Conservation (phyloP, 2,329 filamentous ascomycete species). For the Simplicillium sp. region DNA sequence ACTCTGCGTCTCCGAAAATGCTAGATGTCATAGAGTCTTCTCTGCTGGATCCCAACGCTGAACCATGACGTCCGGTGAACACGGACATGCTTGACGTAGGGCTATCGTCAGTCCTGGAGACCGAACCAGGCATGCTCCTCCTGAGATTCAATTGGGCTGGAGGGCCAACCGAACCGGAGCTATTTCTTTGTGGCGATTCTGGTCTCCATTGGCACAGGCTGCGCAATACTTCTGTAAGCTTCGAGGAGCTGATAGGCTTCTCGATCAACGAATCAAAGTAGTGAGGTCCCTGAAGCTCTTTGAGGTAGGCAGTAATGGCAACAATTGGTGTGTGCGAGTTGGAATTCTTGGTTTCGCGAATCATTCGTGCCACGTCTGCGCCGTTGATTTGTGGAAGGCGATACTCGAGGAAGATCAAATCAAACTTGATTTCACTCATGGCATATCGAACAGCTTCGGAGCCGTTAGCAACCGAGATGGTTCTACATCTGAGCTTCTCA, state of each 20-base stretch:
- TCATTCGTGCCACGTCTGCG: slow-evolving; percentile 93
- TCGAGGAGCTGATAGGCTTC: slow-evolving; percentile 89
- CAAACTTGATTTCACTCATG: slow-evolving; percentile 95
- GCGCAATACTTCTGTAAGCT: slow-evolving; percentile 79
- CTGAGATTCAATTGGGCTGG: slow-evolving; percentile 56
- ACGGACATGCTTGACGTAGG: slow-evolving; percentile 70
- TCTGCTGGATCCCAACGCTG: slow-evolving; percentile 72
- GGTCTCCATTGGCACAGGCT: slow-evolving; percentile 91
- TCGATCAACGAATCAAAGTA: slow-evolving; percentile 94
- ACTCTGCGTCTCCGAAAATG: slow-evolving; percentile 79
- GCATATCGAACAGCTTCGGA: slow-evolving; percentile 89
- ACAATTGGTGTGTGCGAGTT: slow-evolving; percentile 94
- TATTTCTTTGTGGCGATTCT: slow-evolving; percentile 40
- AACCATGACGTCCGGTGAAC: slow-evolving; percentile 60
- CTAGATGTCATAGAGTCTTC: slow-evolving; percentile 86
- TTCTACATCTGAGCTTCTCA: slow-evolving; percentile 90
- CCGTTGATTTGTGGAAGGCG: slow-evolving; percentile 92
- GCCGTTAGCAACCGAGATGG: slow-evolving; percentile 83
- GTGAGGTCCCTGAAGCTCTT: slow-evolving; percentile 88
- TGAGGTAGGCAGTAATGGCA: slow-evolving; percentile 94
- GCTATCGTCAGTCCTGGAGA: slow-evolving; percentile 62
- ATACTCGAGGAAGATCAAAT: slow-evolving; percentile 97
- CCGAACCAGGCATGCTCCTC: slow-evolving; percentile 38
- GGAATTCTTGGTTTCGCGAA: slow-evolving; percentile 89
- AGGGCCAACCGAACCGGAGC: slow-evolving; percentile 40